These are phyloP conservation scores for Xylaria sp. DNA, from an alignment of 2,329 filamentous ascomycete genomes.

Conservation along the genomic window DNA sequence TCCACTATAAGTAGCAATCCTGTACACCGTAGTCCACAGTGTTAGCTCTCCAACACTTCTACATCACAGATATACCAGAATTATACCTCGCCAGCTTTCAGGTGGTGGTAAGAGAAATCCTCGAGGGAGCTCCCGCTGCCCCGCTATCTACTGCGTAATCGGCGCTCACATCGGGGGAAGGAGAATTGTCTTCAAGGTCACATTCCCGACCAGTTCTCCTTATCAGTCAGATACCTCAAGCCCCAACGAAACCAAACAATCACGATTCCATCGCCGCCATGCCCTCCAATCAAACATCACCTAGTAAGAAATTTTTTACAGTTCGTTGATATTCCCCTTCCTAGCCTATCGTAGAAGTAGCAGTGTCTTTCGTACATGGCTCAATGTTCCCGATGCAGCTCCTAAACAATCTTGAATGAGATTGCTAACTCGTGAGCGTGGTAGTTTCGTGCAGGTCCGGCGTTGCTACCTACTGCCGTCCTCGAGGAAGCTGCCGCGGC, in stretches of 20 bases:
- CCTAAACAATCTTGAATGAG: constrained; percentile 5
- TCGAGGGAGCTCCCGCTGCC: too few relatives aligned
- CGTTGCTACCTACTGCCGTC: constrained; percentile 81
- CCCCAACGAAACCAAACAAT: constrained; percentile 1
- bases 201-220: neutral
- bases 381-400: constrained; percentile 4
- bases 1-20: too few relatives aligned
- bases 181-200: neutral
- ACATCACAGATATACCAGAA: too few relatives aligned
- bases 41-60: too few relatives aligned
- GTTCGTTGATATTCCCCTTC: constrained; percentile 7
- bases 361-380: constrained; percentile 2
- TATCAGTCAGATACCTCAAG: neutral
- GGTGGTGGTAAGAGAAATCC: too few relatives aligned
- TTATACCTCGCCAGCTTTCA: too few relatives aligned
- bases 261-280: constrained; percentile 16
- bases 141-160: too few relatives aligned
- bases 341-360: constrained; percentile 1
- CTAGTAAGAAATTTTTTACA: constrained; percentile 50
- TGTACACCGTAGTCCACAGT: too few relatives aligned
- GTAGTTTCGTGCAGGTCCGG: constrained; percentile 80
- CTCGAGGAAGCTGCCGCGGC: constrained; percentile 80
- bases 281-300: constrained; percentile 37
- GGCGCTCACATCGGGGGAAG: too few relatives aligned
- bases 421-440: constrained; percentile 3